Base-by-base conservation (phyloP, 306 rosid species). In the Vicia faba region DNA sequence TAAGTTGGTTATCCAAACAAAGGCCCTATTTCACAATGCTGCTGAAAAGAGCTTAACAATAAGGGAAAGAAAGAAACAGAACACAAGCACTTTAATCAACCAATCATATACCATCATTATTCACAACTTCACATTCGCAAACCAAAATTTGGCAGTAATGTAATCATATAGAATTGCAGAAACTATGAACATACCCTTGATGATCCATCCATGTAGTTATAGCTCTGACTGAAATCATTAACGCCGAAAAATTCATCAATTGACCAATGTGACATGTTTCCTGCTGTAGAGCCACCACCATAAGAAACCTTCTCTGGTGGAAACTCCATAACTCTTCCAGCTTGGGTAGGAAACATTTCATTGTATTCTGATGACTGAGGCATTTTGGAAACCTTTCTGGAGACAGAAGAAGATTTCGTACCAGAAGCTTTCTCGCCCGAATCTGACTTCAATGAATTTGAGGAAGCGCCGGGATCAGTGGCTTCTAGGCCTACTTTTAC, bases 401-500 rank as follows among this genome's bases (percentile, higher is more conserved):
- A n/a, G n/a, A n/a, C n/a, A n/a, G n/a, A n/a, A n/a, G n/a, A n/a
- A n/a, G n/a, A n/a, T n/a, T n/a, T n/a, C n/a, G n/a, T n/a, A n/a
- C n/a, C 80, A 0, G 78, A 74, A 19, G 51, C 20, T 75, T 79
- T 87, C 69, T 69, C 88, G 75, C 75, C 79, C 5, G 85, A 78
- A 45, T 74, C 67, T 13, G 82, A 67, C 83, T 82, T 87, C 5
- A 58, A 46, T 15, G 80, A 70, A 28, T 83, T 73, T 8, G 83
- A 72, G 36, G 87, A 75, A 19, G 83, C 83, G 59, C 72, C 84
- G 4, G 78, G 80, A 7, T 78, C 72, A 12, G 78, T 65, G 46
- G 82, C 74, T 78, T 89, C 96, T 39, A 72, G 87, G 26, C 86
- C 92, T n/a, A 89, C 96, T 73, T 77, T 82, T 31, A 89, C 83